Evolutionary conservation across 2,329 filamentous ascomycete genomes (phyloP).

Genomic region (Tolypocladium tropicale): DNA sequence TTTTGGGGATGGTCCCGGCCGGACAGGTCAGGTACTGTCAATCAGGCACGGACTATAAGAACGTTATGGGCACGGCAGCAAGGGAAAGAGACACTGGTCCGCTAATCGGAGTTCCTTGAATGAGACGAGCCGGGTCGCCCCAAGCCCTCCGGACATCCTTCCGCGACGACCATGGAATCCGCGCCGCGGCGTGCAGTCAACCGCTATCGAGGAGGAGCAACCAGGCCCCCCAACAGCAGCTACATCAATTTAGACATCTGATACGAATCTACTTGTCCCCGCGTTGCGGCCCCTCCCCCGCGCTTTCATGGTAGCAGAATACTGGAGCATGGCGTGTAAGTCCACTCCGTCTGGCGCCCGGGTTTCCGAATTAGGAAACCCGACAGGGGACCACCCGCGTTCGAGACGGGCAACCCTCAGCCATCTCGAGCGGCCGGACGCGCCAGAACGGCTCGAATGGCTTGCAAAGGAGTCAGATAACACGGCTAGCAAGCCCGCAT

Average conservation of each 20-base stretch:
- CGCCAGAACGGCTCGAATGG: not conserved
- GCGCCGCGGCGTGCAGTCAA: not conserved
- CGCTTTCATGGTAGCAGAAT: not conserved
- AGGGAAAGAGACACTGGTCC: not conserved
- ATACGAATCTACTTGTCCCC: not conserved
- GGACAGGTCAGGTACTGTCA: not conserved
- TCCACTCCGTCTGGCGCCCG: not conserved
- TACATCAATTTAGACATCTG: not conserved
- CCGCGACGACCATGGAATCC: not conserved
- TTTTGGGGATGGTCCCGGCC: not conserved
- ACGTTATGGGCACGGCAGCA: not conserved
- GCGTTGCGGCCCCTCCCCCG: not conserved
- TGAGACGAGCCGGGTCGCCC: not conserved
- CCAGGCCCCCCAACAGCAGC: not conserved
- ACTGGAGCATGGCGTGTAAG: not conserved
- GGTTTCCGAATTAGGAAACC: not conserved
- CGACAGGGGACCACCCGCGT: not conserved
- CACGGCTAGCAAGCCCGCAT: not conserved
- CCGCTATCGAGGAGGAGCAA: no score
- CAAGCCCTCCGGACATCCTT: not conserved
- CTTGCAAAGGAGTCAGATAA: not conserved
- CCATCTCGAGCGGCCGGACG: not conserved
- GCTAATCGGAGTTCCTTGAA: not conserved
- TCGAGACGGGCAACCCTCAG: not conserved
- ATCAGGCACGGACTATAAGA: not conserved